phyloP scores from a whole-genome alignment of 2,329 filamentous ascomycete species.

The Cladosporium sp. region DNA sequence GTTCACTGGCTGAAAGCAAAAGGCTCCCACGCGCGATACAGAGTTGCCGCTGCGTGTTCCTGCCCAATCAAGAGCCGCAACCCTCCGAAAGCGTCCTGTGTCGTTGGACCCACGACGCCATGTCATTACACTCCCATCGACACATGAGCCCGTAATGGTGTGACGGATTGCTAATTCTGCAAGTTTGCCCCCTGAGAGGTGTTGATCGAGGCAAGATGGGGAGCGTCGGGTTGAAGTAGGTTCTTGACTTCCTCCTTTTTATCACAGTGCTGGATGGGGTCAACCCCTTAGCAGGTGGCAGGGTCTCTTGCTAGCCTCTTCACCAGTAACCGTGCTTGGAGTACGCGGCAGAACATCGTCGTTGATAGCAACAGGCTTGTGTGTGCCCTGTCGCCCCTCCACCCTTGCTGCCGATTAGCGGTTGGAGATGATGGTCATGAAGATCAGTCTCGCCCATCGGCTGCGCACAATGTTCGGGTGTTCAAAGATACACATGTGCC shows the following conservation, averaged over 20 bases:
- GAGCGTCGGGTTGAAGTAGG: background rate
- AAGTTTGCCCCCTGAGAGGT: background rate
- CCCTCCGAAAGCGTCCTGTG: background rate
- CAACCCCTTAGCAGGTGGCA: background rate
- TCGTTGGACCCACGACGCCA: constrained; percentile 1
- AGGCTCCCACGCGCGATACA: constrained; percentile 4
- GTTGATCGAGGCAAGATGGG: background rate
- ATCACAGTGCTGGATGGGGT: background rate
- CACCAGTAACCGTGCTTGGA: constrained; percentile 1
- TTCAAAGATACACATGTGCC: background rate
- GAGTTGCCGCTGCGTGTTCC: background rate
- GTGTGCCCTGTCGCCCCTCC: background rate
- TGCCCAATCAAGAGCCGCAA: background rate
- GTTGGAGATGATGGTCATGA: constrained; percentile 3
- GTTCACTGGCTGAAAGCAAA: constrained; percentile 1
- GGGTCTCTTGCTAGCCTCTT: constrained; percentile 7
- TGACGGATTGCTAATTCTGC: background rate
- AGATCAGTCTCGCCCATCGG: constrained; percentile 2
- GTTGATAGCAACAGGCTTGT: background rate
- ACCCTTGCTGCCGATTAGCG: background rate
- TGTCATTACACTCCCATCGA: background rate
- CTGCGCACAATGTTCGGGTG: constrained; percentile 1
- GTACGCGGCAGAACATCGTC: constrained; percentile 1
- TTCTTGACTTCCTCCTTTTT: background rate
- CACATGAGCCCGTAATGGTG: background rate